phyloP scores from a whole-genome alignment of 306 rosid species.

The Albizia julibrissin region DNA sequence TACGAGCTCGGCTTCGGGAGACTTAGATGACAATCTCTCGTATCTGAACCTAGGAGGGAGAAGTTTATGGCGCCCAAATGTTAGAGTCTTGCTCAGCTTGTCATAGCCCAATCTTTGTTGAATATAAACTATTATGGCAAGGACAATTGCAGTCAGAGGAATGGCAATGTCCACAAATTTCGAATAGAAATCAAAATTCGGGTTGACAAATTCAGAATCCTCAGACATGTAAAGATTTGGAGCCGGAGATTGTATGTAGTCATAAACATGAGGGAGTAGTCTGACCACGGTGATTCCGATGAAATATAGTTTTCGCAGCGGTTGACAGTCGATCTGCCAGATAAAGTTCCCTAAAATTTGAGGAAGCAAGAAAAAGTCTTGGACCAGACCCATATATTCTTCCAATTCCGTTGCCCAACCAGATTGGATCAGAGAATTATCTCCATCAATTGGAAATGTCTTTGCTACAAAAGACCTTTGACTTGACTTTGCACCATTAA shows the following conservation, averaged over 20 bases:
- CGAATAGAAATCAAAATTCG: slow-evolving; percentile 68
- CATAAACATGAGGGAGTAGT: slow-evolving; percentile 84
- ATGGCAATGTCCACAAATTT: slow-evolving; percentile 77
- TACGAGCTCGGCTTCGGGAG: slow-evolving; percentile 76
- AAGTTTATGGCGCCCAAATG: slow-evolving; percentile 56
- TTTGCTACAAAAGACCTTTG: slow-evolving; percentile 44
- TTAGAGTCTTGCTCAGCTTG: slow-evolving; percentile 58
- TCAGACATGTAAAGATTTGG: slow-evolving; percentile 65
- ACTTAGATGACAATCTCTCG: slow-evolving; percentile 69
- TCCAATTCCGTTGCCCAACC: slow-evolving; percentile 71
- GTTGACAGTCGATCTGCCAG: slow-evolving; percentile 78
- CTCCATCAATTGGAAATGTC: slow-evolving; percentile 25
- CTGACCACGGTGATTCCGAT: slow-evolving; percentile 80
- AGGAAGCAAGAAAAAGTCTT: slow-evolving; percentile 88
- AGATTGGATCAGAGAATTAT: slow-evolving; percentile 38
- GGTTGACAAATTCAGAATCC: slow-evolving; percentile 77
- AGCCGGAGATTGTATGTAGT: slow-evolving; percentile 61
- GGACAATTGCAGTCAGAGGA: slow-evolving; percentile 61
- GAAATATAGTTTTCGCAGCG: slow-evolving; percentile 77
- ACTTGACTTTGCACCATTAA: slow-evolving; percentile 49
- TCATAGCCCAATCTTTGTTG: slow-evolving; percentile 82
- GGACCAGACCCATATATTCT: slow-evolving; percentile 84
- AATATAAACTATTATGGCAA: slow-evolving; percentile 59
- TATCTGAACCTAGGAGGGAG: slow-evolving; percentile 71
- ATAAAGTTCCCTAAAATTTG: slow-evolving; percentile 80